Conservation (phyloP, 2,329 filamentous ascomycete species). For the Colletotrichum salicis region DNA sequence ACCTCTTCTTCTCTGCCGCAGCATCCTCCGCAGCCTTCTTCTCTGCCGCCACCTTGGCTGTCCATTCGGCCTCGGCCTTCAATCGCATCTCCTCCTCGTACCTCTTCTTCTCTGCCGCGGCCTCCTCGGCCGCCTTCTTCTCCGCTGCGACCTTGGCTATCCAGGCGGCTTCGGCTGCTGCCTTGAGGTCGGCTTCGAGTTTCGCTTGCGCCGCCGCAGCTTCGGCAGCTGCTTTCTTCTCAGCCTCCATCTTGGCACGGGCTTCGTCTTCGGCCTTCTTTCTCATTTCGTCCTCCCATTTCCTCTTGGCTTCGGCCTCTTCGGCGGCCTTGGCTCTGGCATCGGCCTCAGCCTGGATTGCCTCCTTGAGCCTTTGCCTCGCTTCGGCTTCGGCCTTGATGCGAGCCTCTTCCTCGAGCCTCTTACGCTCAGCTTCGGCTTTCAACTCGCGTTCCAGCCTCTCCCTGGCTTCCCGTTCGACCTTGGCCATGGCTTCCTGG, state of each 20-base stretch:
- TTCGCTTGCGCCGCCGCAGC: conserved; percentile 50
- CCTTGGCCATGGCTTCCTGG: conserved; percentile 47
- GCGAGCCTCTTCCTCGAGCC: conserved; percentile 49
- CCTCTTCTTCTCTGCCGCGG: conserved; percentile 47
- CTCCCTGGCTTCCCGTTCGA: conserved; percentile 46
- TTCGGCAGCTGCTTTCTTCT: conserved; percentile 49
- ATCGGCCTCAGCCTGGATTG: conserved; percentile 49
- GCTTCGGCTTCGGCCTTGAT: conserved; percentile 54
- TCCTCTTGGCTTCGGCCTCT: conserved; percentile 39
- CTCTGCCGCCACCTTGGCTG: conserved; percentile 50
- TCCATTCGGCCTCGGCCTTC: conserved; percentile 48
- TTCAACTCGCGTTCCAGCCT: conserved; percentile 53
- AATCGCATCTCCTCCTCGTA: conserved; percentile 44
- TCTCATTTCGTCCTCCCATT: conserved; percentile 43
- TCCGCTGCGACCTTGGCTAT: conserved; percentile 50
- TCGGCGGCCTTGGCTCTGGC: conserved; percentile 45
- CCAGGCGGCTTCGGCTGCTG: conserved; percentile 50
- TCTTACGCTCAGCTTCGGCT: conserved; percentile 55
- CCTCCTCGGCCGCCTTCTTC: conserved; percentile 49
- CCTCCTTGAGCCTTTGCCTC: conserved; percentile 43
- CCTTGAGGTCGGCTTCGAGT: conserved; percentile 45
- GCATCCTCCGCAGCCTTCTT: conserved; percentile 44
- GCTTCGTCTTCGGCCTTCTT: conserved; percentile 52
- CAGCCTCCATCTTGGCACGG: conserved; percentile 53
- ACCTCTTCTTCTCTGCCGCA: conserved; percentile 46